These are phyloP conservation scores for Schizosaccharomyces octosporus DNA, from an alignment of 805 yeast species.

Conservation along the genomic window DNA sequence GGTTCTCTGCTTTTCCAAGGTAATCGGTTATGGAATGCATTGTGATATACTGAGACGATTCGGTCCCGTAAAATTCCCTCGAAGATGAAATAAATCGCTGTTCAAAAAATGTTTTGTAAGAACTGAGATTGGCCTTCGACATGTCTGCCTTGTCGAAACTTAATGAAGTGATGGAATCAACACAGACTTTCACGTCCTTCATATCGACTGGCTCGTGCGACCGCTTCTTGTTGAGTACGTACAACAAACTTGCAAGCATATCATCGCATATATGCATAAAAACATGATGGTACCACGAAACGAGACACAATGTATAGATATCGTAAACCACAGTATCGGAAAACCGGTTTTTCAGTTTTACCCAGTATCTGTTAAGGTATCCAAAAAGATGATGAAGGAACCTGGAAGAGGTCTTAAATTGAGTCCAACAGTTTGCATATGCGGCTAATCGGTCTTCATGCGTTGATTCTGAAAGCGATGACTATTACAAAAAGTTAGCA, in stretches of 20 bases:
- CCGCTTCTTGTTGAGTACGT: slow-evolving; percentile 54
- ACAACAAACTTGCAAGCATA: slow-evolving; percentile 48
- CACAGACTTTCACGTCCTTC: slow-evolving; percentile 40
- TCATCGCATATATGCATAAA: slow-evolving; percentile 38
- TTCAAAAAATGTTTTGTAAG: slow-evolving; percentile 64
- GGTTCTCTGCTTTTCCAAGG: slow-evolving; percentile 58
- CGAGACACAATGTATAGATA: slow-evolving; percentile 62
- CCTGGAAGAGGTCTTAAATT: slow-evolving; percentile 77
- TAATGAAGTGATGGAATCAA: slow-evolving; percentile 63
- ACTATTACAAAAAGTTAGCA: background rate
- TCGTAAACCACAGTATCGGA: slow-evolving; percentile 78
- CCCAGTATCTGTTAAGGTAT: slow-evolving; percentile 94
- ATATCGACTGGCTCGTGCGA: slow-evolving; percentile 51
- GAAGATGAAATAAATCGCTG: slow-evolving; percentile 41
- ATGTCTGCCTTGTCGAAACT: slow-evolving; percentile 82
- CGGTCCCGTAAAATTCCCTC: slow-evolving; percentile 32
- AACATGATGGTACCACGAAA: slow-evolving; percentile 70
- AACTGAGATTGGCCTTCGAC: slow-evolving; percentile 59
- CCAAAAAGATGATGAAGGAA: slow-evolving; percentile 81
- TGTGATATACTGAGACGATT: slow-evolving; percentile 39
- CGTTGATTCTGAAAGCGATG: background rate
- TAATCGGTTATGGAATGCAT: slow-evolving; percentile 74
- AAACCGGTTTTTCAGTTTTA: slow-evolving; percentile 79
- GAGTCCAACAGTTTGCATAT: slow-evolving; percentile 69
- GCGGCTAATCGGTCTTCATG: slow-evolving; percentile 24